Base-by-base conservation (phyloP, 23 red algal species). In the Rhodosorus marinus region DNA sequence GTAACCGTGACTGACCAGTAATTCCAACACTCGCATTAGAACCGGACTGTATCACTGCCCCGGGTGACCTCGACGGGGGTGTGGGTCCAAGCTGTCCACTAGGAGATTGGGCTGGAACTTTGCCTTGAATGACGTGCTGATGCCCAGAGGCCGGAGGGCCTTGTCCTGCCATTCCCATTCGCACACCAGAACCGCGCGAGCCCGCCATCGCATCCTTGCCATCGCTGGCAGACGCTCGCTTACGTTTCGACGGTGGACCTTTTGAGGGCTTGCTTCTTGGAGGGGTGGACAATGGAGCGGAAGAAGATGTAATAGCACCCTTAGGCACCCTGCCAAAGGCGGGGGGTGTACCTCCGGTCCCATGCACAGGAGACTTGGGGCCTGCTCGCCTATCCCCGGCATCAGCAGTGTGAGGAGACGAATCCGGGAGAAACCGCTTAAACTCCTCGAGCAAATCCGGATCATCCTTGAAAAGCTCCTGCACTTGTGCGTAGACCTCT, bases 391-490 rank as follows among this genome's bases (percentile, higher is more conserved):
- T 41, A n/a, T n/a, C n/a, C n/a, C n/a, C 34, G 14, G 52, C 34
- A 24, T 62, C 51, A 14, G 68, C 15, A 24, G 61, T 8, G 34
- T 51, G 47, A 7, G 46, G 46, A 1, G 60, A 46, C 42, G 68
- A 67, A 41, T 59, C 55, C 9, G 87, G 87, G 8, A 94, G 54
- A 55, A 94, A 94, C 31, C 73, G 60, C 48, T 69, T 67, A 47
- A 94, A 94, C 64, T 84, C 70, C 26, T 65, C 38, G 36, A 94
- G 62, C 53, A 94, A 48, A 53, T 94, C 87, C 42, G 74, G 60
- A 59, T 94, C 64, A 20, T 71, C 72, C 31, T 69, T 71, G 57
- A 94, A 94, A 15, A 94, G 33, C 19, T 59, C 26, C 25, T 77
- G 62, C 21, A 94, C 66, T 26, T 56, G 55, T 32, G 78, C 78